Conservation (phyloP, 352 stramenopile genomes). For the Pythium sp. region DNA sequence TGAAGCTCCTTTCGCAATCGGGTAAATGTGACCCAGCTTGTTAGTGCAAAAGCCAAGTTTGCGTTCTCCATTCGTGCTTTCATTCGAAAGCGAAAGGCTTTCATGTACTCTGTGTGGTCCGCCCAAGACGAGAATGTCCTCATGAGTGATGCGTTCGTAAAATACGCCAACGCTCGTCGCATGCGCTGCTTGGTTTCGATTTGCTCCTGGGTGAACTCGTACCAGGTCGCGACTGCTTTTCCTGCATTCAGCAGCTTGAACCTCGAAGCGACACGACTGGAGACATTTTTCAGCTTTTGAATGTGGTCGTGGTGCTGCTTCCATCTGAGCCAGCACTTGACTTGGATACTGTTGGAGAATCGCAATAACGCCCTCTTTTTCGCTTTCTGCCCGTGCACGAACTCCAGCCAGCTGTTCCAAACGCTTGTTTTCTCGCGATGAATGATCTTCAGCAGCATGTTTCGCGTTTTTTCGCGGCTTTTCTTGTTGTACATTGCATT, state of each 20-base stretch:
- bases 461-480: conserved; percentile 45
- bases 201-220: conserved; percentile 59
- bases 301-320: conserved; percentile 37
- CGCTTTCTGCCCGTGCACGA: conserved; percentile 44
- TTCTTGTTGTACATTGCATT: conserved; percentile 32
- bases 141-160: conserved; percentile 55
- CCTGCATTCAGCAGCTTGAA: conserved; percentile 38
- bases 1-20: conserved; percentile 31
- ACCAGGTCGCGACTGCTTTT: conserved; percentile 61
- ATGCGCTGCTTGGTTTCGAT: conserved; percentile 39
- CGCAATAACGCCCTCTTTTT: conserved; percentile 56
- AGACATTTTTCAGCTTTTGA: conserved; percentile 37
- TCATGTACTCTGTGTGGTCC: conserved; percentile 32
- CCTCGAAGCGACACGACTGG: conserved; percentile 36
- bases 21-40: conserved; percentile 43
- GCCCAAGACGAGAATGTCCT: conserved; percentile 60
- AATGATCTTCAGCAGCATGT: conserved; percentile 49
- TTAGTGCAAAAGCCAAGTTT: conserved; percentile 48
- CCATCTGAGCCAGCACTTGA: conserved; percentile 71
- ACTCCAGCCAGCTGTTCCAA: conserved; percentile 64
- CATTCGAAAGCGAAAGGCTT: conserved; percentile 40
- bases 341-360: conserved; percentile 56
- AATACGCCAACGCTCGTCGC: conserved; percentile 60
- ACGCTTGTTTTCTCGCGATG: conserved; percentile 47
- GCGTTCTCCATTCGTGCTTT: conserved; percentile 47